Evolutionary conservation across 1,284 basidiomycete species (phyloP).

Genomic region (Cutaneotrichosporon daszewskae): DNA sequence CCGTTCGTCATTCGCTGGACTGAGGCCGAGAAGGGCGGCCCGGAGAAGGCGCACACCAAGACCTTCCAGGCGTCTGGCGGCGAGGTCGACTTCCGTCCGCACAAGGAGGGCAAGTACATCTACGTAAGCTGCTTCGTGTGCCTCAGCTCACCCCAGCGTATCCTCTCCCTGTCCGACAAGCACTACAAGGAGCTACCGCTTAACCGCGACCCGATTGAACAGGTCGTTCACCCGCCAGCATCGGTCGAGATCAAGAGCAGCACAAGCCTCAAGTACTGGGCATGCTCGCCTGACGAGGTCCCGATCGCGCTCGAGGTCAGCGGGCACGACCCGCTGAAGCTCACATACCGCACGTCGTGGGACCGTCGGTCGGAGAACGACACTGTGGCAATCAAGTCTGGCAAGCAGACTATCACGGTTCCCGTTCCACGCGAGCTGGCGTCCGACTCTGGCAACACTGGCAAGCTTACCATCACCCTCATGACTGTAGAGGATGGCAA

Average conservation of each 20-base stretch:
- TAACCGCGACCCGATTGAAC: slow-evolving; percentile 67
- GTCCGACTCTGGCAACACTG: slow-evolving; percentile 26
- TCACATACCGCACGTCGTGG: slow-evolving; percentile 70
- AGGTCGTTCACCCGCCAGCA: slow-evolving; percentile 81
- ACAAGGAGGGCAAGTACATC: slow-evolving; percentile 73
- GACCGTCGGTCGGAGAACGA: slow-evolving; percentile 51
- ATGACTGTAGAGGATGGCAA: slow-evolving; percentile 80
- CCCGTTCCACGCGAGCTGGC: slow-evolving; percentile 31
- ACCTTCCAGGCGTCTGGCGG: slow-evolving; percentile 68
- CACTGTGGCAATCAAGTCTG: slow-evolving; percentile 61
- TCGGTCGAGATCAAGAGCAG: slow-evolving; percentile 63
- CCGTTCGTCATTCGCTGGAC: slow-evolving; percentile 81
- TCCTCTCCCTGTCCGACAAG: slow-evolving; percentile 71
- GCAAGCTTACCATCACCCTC: slow-evolving; percentile 33
- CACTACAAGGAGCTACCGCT: slow-evolving; percentile 72
- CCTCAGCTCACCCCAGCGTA: slow-evolving; percentile 35
- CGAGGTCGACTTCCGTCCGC: slow-evolving; percentile 79
- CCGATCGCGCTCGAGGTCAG: slow-evolving; percentile 70
- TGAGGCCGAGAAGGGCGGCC: slow-evolving; percentile 64
- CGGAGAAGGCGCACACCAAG: slow-evolving; percentile 52
- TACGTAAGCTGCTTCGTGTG: slow-evolving; percentile 49
- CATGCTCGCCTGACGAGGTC: slow-evolving; percentile 66
- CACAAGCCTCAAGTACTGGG: slow-evolving; percentile 47
- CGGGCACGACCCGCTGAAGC: slow-evolving; percentile 83
- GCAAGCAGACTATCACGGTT: slow-evolving; percentile 32